Evolutionary conservation across 2,329 filamentous ascomycete genomes (phyloP).

Genomic region (Penicillium occitanis): DNA sequence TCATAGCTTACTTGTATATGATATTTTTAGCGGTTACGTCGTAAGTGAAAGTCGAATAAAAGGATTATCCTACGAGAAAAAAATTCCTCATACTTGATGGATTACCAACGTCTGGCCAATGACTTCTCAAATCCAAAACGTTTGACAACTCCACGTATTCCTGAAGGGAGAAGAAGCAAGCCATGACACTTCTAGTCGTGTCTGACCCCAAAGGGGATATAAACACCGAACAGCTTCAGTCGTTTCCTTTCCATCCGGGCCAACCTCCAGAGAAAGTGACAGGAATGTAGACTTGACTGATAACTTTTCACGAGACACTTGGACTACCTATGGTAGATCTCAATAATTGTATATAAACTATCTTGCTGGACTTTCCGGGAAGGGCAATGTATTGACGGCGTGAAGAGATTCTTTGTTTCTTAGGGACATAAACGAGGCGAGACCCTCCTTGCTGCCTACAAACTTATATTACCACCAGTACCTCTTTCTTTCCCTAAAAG

Average conservation of each 20-base stretch:
- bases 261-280: neutral
- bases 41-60: neutral
- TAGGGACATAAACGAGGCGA: neutral
- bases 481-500: neutral
- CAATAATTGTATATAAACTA: neutral
- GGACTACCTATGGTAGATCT: neutral
- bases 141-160: neutral
- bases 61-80: neutral
- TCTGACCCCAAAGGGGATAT: neutral
- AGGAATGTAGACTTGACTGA: neutral
- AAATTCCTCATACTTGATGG: neutral
- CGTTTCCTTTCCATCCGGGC: neutral
- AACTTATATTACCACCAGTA: neutral
- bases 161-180: neutral
- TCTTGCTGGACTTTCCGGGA: neutral
- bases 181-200: neutral
- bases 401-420: neutral
- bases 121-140: neutral
- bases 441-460: neutral
- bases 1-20: neutral
- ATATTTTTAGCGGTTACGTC: neutral
- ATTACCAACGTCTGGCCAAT: neutral
- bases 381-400: neutral
- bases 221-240: neutral
- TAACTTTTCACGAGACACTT: neutral